Conservation (phyloP, 371 early-diverging fungal species). For the Blakeslea trispora region DNA sequence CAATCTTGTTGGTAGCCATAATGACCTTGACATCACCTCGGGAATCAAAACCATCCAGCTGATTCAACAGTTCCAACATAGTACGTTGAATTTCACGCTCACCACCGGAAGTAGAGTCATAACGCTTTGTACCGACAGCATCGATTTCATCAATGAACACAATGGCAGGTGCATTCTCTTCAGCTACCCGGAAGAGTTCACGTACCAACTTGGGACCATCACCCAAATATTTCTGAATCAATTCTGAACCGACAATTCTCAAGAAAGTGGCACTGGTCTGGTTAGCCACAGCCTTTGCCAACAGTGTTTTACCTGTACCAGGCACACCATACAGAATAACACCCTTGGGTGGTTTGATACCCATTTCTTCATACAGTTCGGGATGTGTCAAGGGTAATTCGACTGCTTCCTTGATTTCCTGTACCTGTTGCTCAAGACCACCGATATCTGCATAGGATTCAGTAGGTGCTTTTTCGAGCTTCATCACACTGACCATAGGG, state of each 20-base stretch:
- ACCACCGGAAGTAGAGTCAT: constrained; percentile 97
- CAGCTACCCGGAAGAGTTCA: constrained; percentile 99
- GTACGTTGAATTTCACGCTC: constrained; percentile 99
- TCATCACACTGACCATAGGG: constrained; percentile 99
- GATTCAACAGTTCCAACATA: constrained; percentile 99
- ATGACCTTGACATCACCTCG: constrained; percentile 99
- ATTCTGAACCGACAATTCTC: constrained; percentile 99
- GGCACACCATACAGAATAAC: constrained; percentile 99
- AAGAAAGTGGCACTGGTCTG: constrained; percentile 99
- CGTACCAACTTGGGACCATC: constrained; percentile 99
- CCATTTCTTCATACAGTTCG: constrained; percentile 99
- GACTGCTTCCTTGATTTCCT: constrained; percentile 99
- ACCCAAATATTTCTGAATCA: constrained; percentile 99
- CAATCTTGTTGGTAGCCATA: constrained; percentile 99
- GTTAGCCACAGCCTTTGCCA: constrained; percentile 99
- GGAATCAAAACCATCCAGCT: constrained; percentile 99
- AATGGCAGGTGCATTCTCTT: constrained; percentile 99
- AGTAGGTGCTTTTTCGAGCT: constrained; percentile 99
- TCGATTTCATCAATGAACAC: constrained; percentile 99
- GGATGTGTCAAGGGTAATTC: constrained; percentile 99
- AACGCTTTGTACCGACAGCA: constrained; percentile 98
- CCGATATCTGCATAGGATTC: constrained; percentile 99
- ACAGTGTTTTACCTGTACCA: constrained; percentile 99
- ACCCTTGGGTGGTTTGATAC: constrained; percentile 99
- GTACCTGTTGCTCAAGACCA: constrained; percentile 98